Base-by-base conservation (phyloP, 495 filamentous ascomycete species). In the Penicillium atrosanguineum region DNA sequence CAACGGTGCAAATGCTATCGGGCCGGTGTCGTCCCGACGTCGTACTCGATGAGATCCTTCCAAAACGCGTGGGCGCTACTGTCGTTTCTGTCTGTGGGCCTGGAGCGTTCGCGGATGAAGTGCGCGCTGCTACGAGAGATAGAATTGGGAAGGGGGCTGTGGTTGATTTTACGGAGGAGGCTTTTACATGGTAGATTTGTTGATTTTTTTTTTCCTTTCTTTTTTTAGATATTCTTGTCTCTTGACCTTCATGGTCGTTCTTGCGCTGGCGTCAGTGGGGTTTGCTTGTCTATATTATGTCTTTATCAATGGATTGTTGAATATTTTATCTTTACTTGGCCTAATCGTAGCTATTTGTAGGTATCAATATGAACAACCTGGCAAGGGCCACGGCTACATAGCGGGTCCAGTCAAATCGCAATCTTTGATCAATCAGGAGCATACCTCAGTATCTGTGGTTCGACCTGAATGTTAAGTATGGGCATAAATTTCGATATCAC, bases 101-200 rank as follows among this genome's bases (percentile, higher is more conserved):
- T 41, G 94, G 94, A 9, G 85, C 85, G 3, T 87, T 97, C 68
- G 88, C 87, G 26, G 94, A 98, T 71, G 87, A 91, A 54, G 95
- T 97, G 0, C 63, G 94, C 21, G 73, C 74, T 19, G 90, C 90
- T 18, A 82, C 88, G 18, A 76, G 94, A 47, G 74, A 70, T 34
- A 78, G 81, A 46, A 80, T 87, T 59, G 83, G 88, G 44, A 78
- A 83, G 46, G 78, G 80, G 4, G 85, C 82, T 19, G 81, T 78
- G 28, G 76, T 97, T 16, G 91, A 97, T 68, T 97, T 97, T 70
- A 79, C 92, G 20, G 94, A 98, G 68, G 94, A 98, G 75, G 88
- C 90, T 41, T 98, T 98, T 72, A 93, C 88, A 14, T 93, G 88
- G 88, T 64, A 52, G 47, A 55, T 59, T 25, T n/a, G n/a, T n/a